Evolutionary conservation across 75 land plant species (phyloP).

Genomic region (Pinus albicaulis): DNA sequence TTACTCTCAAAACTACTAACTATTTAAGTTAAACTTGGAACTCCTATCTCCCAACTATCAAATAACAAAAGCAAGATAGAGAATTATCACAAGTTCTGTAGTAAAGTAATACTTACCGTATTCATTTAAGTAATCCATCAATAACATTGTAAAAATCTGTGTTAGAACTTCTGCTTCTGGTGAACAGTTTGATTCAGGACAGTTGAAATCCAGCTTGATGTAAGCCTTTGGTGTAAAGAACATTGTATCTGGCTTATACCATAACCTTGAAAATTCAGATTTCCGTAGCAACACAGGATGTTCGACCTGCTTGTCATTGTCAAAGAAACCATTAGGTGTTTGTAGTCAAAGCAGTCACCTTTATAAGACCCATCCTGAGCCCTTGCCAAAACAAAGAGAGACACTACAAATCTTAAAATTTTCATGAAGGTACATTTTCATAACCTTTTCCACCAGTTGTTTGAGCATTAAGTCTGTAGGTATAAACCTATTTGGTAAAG

Average conservation of each 20-base stretch:
- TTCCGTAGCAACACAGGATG: constrained; percentile 69
- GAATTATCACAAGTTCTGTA: not conserved
- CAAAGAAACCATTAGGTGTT: not conserved
- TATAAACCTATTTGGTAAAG: constrained; percentile 75
- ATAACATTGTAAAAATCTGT: constrained; percentile 64
- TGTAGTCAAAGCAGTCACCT: not conserved
- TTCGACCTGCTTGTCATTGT: constrained; percentile 34
- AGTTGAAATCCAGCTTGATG: constrained; percentile 76
- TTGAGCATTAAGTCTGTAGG: constrained; percentile 81
- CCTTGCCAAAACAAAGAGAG: not conserved
- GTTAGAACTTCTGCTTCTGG: constrained; percentile 89
- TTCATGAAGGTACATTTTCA: not conserved
- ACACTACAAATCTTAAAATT: not conserved
- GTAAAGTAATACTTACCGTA: constrained; percentile 53
- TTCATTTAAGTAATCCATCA: constrained; percentile 93
- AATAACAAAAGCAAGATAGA: not conserved
- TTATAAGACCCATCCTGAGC: too few species aligned
- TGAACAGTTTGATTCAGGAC: constrained; percentile 69
- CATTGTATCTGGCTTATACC: constrained; percentile 88
- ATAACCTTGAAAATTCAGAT: constrained; percentile 68
- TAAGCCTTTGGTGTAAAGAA: constrained; percentile 88
- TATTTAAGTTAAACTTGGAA: not conserved
- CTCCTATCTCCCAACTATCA: not conserved
- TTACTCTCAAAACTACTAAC: too few species aligned
- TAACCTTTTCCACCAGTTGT: constrained; percentile 46